These are phyloP conservation scores for Penicillium canescens DNA, from an alignment of 495 filamentous ascomycete species.

Conservation along the genomic window DNA sequence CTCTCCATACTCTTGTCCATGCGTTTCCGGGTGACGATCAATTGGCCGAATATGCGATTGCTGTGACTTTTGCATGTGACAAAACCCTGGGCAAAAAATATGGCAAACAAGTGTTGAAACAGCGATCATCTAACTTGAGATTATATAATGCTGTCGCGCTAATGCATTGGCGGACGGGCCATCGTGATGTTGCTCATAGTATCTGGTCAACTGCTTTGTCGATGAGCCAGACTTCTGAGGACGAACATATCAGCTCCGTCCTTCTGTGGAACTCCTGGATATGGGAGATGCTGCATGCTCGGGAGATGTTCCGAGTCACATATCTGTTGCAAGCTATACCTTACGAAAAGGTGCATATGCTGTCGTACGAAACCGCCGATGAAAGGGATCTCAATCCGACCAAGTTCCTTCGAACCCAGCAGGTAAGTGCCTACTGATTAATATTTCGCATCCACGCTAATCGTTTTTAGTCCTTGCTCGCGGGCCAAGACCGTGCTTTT, in stretches of 20 bases:
- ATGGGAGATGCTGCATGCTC: constrained; percentile 62
- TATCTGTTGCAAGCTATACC: constrained; percentile 47
- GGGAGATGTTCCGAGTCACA: constrained; percentile 45
- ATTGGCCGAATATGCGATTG: constrained; percentile 71
- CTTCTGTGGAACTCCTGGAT: constrained; percentile 71
- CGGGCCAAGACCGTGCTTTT: constrained; percentile 56
- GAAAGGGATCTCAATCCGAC: constrained; percentile 32
- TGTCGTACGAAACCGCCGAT: constrained; percentile 18
- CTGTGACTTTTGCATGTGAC: constrained; percentile 63
- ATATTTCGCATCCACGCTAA: constrained; percentile 6
- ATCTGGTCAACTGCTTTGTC: constrained; percentile 67
- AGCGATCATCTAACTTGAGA: constrained; percentile 59
- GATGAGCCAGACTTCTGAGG: constrained; percentile 48
- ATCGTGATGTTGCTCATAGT: constrained; percentile 53
- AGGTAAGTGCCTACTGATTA: constrained; percentile 31
- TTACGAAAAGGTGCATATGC: constrained; percentile 28
- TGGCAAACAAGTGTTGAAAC: constrained; percentile 72
- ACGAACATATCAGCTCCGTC: constrained; percentile 42
- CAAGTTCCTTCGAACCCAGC: constrained; percentile 54
- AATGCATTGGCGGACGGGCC: constrained; percentile 62
- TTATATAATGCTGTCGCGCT: constrained; percentile 81
- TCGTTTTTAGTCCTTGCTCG: constrained; percentile 50
- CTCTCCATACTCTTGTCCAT: constrained; percentile 57
- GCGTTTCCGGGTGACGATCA: constrained; percentile 40
- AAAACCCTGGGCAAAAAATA: constrained; percentile 60